Evolutionary conservation across 768 basidiomycete genomes (phyloP).

Genomic region (Xerocomus spinulosus): DNA sequence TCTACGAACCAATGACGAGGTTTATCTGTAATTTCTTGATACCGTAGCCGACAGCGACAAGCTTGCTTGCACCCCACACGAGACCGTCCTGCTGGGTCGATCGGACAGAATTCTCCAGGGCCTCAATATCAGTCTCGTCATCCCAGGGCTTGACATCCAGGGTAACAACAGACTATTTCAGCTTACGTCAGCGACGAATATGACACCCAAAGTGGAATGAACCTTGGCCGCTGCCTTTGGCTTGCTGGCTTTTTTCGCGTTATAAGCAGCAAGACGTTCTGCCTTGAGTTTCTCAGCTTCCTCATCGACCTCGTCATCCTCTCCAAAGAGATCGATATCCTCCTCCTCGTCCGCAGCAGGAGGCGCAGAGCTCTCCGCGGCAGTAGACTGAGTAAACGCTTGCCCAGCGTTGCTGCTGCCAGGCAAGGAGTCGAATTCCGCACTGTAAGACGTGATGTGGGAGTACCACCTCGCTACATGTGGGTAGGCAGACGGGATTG

Average conservation of each 20-base stretch:
- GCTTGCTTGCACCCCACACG: slow-evolving; percentile 91
- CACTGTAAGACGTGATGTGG: slow-evolving; percentile 84
- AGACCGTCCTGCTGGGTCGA: slow-evolving; percentile 87
- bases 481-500: slow-evolving; percentile 61
- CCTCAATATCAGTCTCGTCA: slow-evolving; percentile 96
- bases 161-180: slow-evolving; percentile 90
- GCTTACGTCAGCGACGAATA: slow-evolving; percentile 7
- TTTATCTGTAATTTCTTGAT: slow-evolving; percentile 88
- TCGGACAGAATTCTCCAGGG: slow-evolving; percentile 77
- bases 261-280: slow-evolving; percentile 90
- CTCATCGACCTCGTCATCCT: slow-evolving; percentile 75
- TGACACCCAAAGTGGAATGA: slow-evolving; percentile 11
- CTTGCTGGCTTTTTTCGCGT: slow-evolving; percentile 89
- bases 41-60: slow-evolving; percentile 89
- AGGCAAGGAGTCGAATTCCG: slow-evolving; percentile 73
- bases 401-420: slow-evolving; percentile 83
- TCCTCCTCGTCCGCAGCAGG: slow-evolving; percentile 49
- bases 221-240: slow-evolving; percentile 88
- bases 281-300: slow-evolving; percentile 87
- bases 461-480: slow-evolving; percentile 88
- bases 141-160: slow-evolving; percentile 99
- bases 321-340: slow-evolving; percentile 86
- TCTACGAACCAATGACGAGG: slow-evolving; percentile 50
- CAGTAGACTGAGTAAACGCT: slow-evolving; percentile 54
- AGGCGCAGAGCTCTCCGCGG: slow-evolving; percentile 40